Conservation (phyloP, 140 eudicot genomes). For the Stevia rebaudiana region DNA sequence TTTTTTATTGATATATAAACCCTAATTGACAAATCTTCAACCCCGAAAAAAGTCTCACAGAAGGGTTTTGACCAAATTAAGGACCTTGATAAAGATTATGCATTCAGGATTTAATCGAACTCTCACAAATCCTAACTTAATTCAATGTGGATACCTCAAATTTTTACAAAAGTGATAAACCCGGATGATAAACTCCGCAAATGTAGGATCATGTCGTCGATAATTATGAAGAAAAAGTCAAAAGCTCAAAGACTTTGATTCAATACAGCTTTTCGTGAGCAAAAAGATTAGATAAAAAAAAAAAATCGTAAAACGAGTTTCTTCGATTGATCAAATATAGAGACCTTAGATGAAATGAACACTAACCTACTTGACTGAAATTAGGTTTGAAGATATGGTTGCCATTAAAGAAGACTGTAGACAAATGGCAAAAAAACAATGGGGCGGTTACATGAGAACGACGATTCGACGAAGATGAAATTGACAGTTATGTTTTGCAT, state of each 20-base stretch:
- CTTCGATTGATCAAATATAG: constrained; percentile 35
- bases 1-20: constrained; percentile 14
- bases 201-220: neutral
- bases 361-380: constrained; percentile 27
- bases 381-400: constrained; percentile 31
- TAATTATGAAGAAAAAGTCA: neutral
- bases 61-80: constrained; percentile 16
- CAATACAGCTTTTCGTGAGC: constrained; percentile 12
- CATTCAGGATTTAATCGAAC: constrained; percentile 10
- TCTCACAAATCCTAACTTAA: constrained; percentile 1
- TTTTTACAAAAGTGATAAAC: neutral
- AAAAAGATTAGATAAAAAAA: neutral
- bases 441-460: constrained; percentile 19
- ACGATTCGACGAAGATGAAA: constrained; percentile 3
- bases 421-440: neutral
- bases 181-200: neutral
- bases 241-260: neutral
- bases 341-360: constrained; percentile 29
- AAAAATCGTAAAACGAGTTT: constrained; percentile 17
- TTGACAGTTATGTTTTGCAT: neutral
- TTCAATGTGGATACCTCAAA: constrained; percentile 8
- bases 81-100: constrained; percentile 14
- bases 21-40: constrained; percentile 18
- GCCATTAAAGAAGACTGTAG: constrained; percentile 37
- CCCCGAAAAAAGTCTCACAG: neutral